Evolutionary conservation across 2,329 filamentous ascomycete species (phyloP).

Genomic region (Scolecobasidium constrictum): DNA sequence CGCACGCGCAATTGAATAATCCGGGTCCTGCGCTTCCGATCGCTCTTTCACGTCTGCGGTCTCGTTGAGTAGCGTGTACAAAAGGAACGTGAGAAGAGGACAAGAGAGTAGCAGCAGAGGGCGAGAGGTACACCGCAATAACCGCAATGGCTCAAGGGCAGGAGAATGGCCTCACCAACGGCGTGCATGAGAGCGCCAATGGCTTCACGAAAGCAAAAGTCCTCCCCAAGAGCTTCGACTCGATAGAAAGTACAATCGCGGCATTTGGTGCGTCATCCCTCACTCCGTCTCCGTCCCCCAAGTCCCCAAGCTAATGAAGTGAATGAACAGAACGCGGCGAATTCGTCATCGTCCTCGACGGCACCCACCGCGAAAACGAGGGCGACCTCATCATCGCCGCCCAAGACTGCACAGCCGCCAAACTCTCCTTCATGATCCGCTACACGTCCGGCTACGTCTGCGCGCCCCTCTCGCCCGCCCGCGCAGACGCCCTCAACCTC

Average conservation of each 20-base stretch:
- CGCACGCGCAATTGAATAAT: not conserved
- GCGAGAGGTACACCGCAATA: not conserved
- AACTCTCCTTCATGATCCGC: conserved; percentile 94
- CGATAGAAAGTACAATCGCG: conserved; percentile 11
- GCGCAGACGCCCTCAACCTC: conserved; percentile 61
- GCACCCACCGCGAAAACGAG: conserved; percentile 88
- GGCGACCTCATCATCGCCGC: conserved; percentile 95
- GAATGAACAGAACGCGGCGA: conserved; percentile 46
- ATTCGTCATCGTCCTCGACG: conserved; percentile 94
- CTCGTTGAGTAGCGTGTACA: not conserved
- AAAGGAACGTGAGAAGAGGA: too few species aligned
- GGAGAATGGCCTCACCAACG: conserved; percentile 1
- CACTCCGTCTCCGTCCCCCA: not conserved
- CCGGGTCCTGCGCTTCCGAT: not conserved
- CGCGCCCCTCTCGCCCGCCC: conserved; percentile 63
- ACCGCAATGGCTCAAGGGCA: not conserved
- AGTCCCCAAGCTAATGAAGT: not conserved
- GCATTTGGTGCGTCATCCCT: conserved; percentile 10
- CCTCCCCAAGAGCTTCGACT: conserved; percentile 10
- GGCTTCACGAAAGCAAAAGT: conserved; percentile 5
- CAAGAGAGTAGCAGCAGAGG: too few species aligned
- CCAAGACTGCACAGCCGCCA: conserved; percentile 67
- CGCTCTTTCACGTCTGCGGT: not conserved
- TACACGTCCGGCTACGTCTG: conserved; percentile 85
- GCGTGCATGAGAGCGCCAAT: conserved; percentile 2